Evolutionary conservation across 805 yeast species (phyloP), one percentile per base, ranked within the genome.

Genomic region (Pichia nakasei): DNA sequence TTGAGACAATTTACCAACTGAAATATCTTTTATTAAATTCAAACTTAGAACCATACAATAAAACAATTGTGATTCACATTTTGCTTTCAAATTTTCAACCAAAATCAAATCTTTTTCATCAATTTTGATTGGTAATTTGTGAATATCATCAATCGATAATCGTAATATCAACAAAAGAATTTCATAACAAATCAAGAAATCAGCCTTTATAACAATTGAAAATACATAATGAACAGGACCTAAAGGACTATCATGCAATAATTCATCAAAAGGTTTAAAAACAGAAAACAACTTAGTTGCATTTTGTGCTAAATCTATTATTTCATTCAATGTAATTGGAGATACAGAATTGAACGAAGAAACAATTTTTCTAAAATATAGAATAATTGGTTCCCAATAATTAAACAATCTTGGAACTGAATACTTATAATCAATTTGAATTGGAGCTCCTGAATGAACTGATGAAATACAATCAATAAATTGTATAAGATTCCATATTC

Each of bases 401-500:
- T 50, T 55, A 37, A 11, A 18, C 20, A 44, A 21, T 12, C 37
- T 36, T 22, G 49, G 48, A 20, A 36, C 22, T 26, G 52, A 48
- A 21, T 38, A 51, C 3, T 31, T 39, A 35, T 58, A 55, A 42
- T 49, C 48, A n/a, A 58, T 50, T 35, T 51, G 17, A 29, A 53
- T 37, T 9, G 58, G 55, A 3, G 43, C 33, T 1, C 63, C 63
- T 9, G 47, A 33, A 35, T 37, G 19, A 3, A 50, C 8, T 2
- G 61, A 47, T 9, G 37, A 24, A 11, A 41, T n/a, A 8, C 57
- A 49, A 42, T 58, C 63, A 19, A 39, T 6, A 17, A 47, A 38
- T 35, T 48, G 48, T 22, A 56, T 15, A 17, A 43, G 33, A 18
- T 32, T 29, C 60, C 59, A 57, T 15, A 48, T 22, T 3, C 36